Conservation (phyloP, 192 early-diverging fungal genomes). For the Coemansia sp. region DNA sequence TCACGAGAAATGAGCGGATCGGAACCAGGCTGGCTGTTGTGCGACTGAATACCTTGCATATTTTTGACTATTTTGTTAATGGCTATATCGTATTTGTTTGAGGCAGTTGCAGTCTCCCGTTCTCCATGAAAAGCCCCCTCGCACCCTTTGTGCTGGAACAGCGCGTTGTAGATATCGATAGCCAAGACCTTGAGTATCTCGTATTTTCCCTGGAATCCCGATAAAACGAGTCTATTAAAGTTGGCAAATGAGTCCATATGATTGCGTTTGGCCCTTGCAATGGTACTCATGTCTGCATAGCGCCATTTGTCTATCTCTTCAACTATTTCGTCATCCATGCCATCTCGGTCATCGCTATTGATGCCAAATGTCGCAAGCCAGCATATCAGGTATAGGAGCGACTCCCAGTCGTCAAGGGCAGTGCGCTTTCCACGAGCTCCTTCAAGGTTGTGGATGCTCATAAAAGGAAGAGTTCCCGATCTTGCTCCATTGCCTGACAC, state of each 20-base stretch:
- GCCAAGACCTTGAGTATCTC: not conserved
- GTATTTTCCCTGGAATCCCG: not conserved
- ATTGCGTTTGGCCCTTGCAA: not conserved
- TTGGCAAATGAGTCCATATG: not conserved
- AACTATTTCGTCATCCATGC: not conserved
- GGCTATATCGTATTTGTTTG: too few species aligned
- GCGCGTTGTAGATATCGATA: not conserved
- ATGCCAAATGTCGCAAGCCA: slow-evolving; percentile 22
- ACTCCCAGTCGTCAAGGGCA: slow-evolving; percentile 26
- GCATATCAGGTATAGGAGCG: slow-evolving; percentile 19
- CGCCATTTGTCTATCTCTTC: not conserved
- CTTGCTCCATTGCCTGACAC: not conserved
- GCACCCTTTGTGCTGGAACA: slow-evolving; percentile 4
- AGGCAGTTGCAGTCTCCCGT: too few species aligned
- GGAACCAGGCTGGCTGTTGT: too few species aligned
- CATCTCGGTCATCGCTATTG: not conserved
- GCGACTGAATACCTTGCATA: too few species aligned
- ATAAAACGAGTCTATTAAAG: not conserved
- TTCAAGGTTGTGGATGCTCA: slow-evolving; percentile 33
- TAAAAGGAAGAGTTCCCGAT: slow-evolving; percentile 19
- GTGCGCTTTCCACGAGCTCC: not conserved
- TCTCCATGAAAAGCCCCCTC: too few species aligned
- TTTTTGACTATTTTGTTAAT: too few species aligned
- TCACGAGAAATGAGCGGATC: too few species aligned
- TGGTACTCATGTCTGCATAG: not conserved